A percentile compares a stretch with the other conserved stretches of the same genome.
Evolutionary conservation across 495 filamentous ascomycete genomes (phyloP).

Genomic region (Thozetella sp.): DNA sequence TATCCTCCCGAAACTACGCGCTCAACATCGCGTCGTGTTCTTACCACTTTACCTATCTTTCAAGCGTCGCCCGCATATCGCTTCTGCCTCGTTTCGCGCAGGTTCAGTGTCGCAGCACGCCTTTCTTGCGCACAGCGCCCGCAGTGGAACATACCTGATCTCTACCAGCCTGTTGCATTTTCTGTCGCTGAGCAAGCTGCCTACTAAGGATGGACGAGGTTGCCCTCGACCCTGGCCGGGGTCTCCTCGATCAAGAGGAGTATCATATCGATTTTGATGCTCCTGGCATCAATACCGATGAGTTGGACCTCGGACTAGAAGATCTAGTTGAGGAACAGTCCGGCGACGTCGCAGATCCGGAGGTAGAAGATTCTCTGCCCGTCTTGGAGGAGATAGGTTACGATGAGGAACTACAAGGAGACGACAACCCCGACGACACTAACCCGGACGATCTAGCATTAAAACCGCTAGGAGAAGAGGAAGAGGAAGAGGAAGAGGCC

Average conservation of each 20-base stretch:
- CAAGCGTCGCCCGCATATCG: no score
- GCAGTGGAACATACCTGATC: no score
- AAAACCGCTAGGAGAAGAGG: no score
- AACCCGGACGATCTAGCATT: not conserved
- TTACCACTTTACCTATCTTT: no score
- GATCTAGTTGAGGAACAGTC: conserved; percentile 12
- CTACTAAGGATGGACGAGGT: conserved; percentile 24
- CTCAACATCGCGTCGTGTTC: no score
- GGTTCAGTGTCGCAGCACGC: no score
- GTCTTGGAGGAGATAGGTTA: not conserved
- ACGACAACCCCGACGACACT: not conserved
- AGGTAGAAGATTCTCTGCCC: not conserved
- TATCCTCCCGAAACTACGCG: no score
- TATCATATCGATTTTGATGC: conserved; percentile 23
- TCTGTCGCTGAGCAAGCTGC: no score
- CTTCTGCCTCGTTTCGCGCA: no score
- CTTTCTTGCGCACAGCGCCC: no score
- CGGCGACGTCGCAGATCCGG: not conserved
- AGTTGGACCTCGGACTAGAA: conserved; percentile 29
- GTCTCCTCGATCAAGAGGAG: conserved; percentile 21
- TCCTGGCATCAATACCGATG: conserved; percentile 19
- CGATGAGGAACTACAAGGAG: not conserved
- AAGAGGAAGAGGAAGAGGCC: conserved; percentile 7
- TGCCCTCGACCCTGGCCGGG: conserved; percentile 14
- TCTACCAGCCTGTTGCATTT: no score